Percentiles rank a stretch among this genome's conserved stretches.
Evolutionary conservation across 2,329 filamentous ascomycete genomes (phyloP).

Genomic region (Sporothrix luriei): DNA sequence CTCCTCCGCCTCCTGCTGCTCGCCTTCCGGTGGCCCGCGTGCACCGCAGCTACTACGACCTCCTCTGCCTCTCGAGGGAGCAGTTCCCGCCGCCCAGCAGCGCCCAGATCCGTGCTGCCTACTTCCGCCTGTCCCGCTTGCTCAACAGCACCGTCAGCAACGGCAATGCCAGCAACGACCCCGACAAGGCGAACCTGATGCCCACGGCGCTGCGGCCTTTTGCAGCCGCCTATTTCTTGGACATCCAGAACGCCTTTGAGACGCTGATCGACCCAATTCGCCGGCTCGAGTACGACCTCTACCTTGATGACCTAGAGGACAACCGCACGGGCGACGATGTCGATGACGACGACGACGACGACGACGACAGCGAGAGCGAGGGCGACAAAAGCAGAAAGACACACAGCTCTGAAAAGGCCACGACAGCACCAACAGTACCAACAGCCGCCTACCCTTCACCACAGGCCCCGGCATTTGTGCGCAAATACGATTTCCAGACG

Average conservation of each 20-base stretch:
- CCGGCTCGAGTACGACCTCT: slow-evolving; percentile 48
- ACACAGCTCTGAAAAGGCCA: not conserved
- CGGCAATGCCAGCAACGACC: slow-evolving; percentile 5
- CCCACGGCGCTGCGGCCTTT: slow-evolving; percentile 46
- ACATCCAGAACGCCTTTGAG: slow-evolving; percentile 52
- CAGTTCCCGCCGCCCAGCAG: slow-evolving; percentile 40
- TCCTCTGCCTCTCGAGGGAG: slow-evolving; percentile 48
- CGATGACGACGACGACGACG: slow-evolving; percentile 32
- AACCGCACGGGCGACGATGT: slow-evolving; percentile 36
- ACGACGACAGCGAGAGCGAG: slow-evolving; percentile 30
- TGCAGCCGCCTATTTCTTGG: slow-evolving; percentile 48
- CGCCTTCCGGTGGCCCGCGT: slow-evolving; percentile 18
- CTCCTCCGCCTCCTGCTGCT: not conserved
- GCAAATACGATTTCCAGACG: slow-evolving; percentile 38
- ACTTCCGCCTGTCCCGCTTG: slow-evolving; percentile 50
- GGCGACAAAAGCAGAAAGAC: slow-evolving; percentile 15
- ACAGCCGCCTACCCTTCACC: slow-evolving; percentile 13
- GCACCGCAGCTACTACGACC: slow-evolving; percentile 49
- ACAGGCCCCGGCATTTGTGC: slow-evolving; percentile 31
- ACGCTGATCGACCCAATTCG: slow-evolving; percentile 51
- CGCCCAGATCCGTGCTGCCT: slow-evolving; percentile 49
- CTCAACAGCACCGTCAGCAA: slow-evolving; percentile 47
- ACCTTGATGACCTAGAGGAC: slow-evolving; percentile 37
- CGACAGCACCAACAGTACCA: not conserved
- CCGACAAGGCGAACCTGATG: slow-evolving; percentile 39